These are phyloP conservation scores for Coemansia erecta DNA, from an alignment of 192 early-diverging fungal genomes.

Conservation along the genomic window DNA sequence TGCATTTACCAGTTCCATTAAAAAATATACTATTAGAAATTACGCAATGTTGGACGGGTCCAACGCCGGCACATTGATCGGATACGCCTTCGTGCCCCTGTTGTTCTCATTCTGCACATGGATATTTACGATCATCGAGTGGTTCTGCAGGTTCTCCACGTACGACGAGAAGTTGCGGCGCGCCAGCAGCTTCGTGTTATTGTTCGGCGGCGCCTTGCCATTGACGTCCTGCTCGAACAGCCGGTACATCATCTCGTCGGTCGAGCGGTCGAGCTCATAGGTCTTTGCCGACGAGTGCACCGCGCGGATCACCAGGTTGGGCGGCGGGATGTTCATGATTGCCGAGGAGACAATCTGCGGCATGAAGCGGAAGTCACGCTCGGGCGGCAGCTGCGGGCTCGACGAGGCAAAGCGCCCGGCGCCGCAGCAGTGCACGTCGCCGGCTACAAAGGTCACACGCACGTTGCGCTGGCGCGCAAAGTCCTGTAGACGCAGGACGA, in stretches of 20 bases:
- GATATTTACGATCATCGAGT: slow-evolving; percentile 54
- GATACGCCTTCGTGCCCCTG: slow-evolving; percentile 52
- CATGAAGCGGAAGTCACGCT: slow-evolving; percentile 71
- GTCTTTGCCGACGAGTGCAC: slow-evolving; percentile 62
- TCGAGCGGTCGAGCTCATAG: slow-evolving; percentile 58
- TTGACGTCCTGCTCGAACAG: slow-evolving; percentile 70
- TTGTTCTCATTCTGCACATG: slow-evolving; percentile 58
- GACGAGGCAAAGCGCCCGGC: slow-evolving; percentile 58
- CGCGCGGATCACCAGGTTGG: slow-evolving; percentile 63
- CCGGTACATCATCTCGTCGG: slow-evolving; percentile 71
- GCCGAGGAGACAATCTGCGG: slow-evolving; percentile 77
- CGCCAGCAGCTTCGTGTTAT: slow-evolving; percentile 56
- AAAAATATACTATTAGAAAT: too few species aligned
- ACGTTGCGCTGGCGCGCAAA: slow-evolving; percentile 59
- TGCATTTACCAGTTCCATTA: too few species aligned
- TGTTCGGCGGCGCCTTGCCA: slow-evolving; percentile 54
- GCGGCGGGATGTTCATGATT: slow-evolving; percentile 79
- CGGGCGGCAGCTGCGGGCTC: slow-evolving; percentile 54
- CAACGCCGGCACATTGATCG: slow-evolving; percentile 44
- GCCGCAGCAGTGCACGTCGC: slow-evolving; percentile 76
- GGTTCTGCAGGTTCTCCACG: slow-evolving; percentile 32
- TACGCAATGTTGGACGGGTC: background rate
- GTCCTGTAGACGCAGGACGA: slow-evolving; percentile 65
- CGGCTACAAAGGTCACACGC: slow-evolving; percentile 77
- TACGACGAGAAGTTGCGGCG: slow-evolving; percentile 62